Percentiles rank a stretch among this genome's conserved stretches.
phyloP scores from a whole-genome alignment of 1,284 basidiomycete species.

The Xerocomus nothofagi region DNA sequence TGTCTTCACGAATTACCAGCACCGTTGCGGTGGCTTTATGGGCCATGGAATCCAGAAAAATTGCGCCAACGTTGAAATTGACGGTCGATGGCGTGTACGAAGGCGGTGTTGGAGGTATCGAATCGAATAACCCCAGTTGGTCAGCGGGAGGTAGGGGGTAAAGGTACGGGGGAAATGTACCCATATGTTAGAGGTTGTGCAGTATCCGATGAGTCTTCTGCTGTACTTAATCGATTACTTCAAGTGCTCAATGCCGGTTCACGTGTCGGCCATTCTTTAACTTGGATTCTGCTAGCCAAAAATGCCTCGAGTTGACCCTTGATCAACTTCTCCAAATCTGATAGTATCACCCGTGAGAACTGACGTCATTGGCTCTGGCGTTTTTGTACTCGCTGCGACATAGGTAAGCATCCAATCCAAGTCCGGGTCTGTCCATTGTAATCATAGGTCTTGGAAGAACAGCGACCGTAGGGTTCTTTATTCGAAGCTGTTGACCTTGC shows the following conservation, averaged over 20 bases:
- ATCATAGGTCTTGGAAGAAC: constrained; percentile 67
- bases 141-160: constrained; percentile 39
- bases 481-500: constrained; percentile 70
- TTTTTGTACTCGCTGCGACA: constrained; percentile 74
- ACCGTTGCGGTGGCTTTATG: constrained; percentile 73
- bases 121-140: constrained; percentile 62
- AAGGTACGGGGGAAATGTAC: background rate
- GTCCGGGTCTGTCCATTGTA: background rate
- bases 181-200: background rate
- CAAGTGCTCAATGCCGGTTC: background rate
- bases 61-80: constrained; percentile 56
- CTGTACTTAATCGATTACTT: background rate
- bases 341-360: constrained; percentile 50
- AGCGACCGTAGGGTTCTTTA: constrained; percentile 80
- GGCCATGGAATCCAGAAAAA: constrained; percentile 53
- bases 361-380: constrained; percentile 79
- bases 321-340: background rate
- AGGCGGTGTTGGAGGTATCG: constrained; percentile 61
- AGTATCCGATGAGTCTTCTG: background rate
- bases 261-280: background rate
- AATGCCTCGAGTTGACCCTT: background rate
- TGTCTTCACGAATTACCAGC: constrained; percentile 38
- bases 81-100: constrained; percentile 59
- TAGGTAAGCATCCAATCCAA: constrained; percentile 51
- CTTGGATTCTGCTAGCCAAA: background rate